Evolutionary conservation across 768 basidiomycete species (phyloP), one percentile per base, ranked within the genome.

Genomic region (Amanita exitialis): DNA sequence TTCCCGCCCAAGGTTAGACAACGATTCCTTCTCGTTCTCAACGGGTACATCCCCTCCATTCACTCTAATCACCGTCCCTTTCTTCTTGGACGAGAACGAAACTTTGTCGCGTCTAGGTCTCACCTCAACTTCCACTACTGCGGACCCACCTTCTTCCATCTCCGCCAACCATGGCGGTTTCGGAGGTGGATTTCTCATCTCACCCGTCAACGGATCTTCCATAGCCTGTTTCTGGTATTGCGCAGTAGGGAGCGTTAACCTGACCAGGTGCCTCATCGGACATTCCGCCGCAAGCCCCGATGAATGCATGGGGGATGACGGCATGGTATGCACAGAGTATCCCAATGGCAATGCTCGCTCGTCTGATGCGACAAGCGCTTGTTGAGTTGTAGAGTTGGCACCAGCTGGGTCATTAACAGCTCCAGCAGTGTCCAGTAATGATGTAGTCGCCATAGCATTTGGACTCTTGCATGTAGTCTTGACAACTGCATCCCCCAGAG

Each of bases 291-390:
- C 71, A 43, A 80, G 62, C 18, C 73, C 78, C 34, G 87, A 83
- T 18, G 90, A 87, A 58, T 87, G 88, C 52, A 90, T 67, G 9
- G 90, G 80, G 18, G 90, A 92, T 2, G 83, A 79, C 0, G 94
- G 90, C 48, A 95, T 76, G 0, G 84, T 86, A 61, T 88, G 77
- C 12, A 93, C 69, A 4, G 74, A 72, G 52, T 78, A 77, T 23
- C 64, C 62, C 54, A 88, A 68, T 13, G 80, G 88, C 25, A 82
- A 73, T 32, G 57, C 68, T 30, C 18, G 44, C 12, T 38, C 39
- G 3, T 44, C 36, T 23, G 32, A 9, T 12, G 12, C 3, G 25
- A 6, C 25, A 30, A 21, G 32, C 35, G 4, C 20, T 35, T 27
- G 21, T 28, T 21, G 8, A 9, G 41, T 49, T 25, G 47, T 47